These are phyloP conservation scores for Suillus weaverae DNA, from an alignment of 768 basidiomycete genomes.

Conservation along the genomic window DNA sequence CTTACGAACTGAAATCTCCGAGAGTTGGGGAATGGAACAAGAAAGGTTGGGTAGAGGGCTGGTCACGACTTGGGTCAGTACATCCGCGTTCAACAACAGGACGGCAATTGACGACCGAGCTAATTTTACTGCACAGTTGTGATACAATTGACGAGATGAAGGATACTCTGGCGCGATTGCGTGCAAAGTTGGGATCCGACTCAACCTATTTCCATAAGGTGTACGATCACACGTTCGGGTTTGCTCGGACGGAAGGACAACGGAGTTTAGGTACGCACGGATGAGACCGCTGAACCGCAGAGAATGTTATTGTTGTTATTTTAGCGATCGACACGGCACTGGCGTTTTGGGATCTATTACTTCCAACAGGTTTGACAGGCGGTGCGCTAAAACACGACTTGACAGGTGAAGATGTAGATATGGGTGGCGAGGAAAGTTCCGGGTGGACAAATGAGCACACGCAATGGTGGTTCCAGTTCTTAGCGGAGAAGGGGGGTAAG, in stretches of 20 bases:
- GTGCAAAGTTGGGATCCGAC: constrained; percentile 61
- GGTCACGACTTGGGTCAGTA: constrained; percentile 70
- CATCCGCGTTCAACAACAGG: background rate
- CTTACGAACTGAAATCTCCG: constrained; percentile 78
- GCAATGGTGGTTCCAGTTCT: constrained; percentile 78
- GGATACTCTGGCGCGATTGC: constrained; percentile 50
- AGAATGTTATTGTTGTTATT: background rate
- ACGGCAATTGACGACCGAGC: constrained; percentile 8
- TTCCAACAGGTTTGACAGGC: constrained; percentile 68
- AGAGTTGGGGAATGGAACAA: constrained; percentile 69
- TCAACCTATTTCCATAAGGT: constrained; percentile 72
- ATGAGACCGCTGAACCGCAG: background rate
- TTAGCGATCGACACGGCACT: constrained; percentile 69
- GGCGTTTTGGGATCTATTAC: constrained; percentile 76
- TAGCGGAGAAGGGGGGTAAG: constrained; percentile 60
- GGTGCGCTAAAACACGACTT: constrained; percentile 57
- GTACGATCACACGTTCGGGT: constrained; percentile 80
- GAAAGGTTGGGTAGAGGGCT: constrained; percentile 77
- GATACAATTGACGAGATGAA: constrained; percentile 69
- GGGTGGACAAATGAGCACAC: constrained; percentile 68
- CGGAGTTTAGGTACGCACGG: constrained; percentile 66
- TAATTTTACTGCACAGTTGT: constrained; percentile 40
- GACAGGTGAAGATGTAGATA: constrained; percentile 46
- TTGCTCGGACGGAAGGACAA: constrained; percentile 74
- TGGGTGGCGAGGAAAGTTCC: constrained; percentile 40